A percentile compares a stretch with the other conserved stretches of the same genome.
phyloP scores from a whole-genome alignment of 2,329 filamentous ascomycete genomes.

The Tolypocladium nubicola region DNA sequence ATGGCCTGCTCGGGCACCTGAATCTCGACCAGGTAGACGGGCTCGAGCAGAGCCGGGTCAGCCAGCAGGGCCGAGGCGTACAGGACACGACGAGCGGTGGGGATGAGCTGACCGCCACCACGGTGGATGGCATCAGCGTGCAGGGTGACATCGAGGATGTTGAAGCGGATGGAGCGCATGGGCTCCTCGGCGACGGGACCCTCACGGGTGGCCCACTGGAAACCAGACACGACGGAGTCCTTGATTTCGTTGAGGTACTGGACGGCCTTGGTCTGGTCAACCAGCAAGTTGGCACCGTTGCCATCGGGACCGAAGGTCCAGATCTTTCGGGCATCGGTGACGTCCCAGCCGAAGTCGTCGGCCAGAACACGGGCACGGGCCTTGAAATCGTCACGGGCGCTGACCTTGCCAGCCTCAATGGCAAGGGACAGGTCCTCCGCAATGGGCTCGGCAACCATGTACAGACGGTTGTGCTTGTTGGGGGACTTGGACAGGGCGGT shows the following conservation, averaged over 20 bases:
- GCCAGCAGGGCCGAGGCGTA: conserved; percentile 89
- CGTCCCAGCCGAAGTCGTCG: conserved; percentile 97
- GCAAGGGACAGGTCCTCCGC: conserved; percentile 82
- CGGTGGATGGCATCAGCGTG: conserved; percentile 99
- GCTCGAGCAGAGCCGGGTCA: conserved; percentile 85
- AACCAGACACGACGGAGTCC: conserved; percentile 98
- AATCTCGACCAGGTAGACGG: conserved; percentile 98
- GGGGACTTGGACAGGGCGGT: conserved; percentile 98
- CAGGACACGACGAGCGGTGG: conserved; percentile 92
- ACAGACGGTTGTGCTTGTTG: conserved; percentile 99
- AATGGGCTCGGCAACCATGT: conserved; percentile 85
- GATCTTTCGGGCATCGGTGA: conserved; percentile 99
- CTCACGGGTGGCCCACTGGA: conserved; percentile 99
- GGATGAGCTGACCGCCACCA: conserved; percentile 98
- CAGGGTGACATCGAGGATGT: conserved; percentile 98
- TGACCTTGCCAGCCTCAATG: conserved; percentile 88
- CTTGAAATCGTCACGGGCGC: conserved; percentile 98
- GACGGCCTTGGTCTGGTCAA: conserved; percentile 99
- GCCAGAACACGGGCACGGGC: conserved; percentile 89
- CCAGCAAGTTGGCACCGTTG: conserved; percentile 92
- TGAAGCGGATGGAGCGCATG: conserved; percentile 94
- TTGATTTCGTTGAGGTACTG: conserved; percentile 99
- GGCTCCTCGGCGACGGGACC: conserved; percentile 97
- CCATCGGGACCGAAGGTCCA: conserved; percentile 99
- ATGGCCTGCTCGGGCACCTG: conserved; percentile 97